These are phyloP conservation scores for Botryosphaeria dothidea DNA, from an alignment of 2,329 filamentous ascomycete species.

Conservation along the genomic window DNA sequence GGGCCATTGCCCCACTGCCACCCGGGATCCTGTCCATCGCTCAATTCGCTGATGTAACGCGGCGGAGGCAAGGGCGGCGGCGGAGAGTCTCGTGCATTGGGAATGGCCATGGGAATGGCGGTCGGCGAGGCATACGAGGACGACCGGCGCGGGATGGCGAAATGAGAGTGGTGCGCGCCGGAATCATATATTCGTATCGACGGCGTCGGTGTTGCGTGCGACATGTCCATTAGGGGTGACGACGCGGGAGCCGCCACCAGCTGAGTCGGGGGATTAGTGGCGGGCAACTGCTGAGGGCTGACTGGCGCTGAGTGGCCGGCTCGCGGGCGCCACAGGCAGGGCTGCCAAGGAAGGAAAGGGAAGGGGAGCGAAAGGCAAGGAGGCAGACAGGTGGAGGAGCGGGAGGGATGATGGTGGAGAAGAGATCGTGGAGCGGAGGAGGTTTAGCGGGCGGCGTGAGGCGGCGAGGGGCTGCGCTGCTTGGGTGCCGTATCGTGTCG, in stretches of 20 bases:
- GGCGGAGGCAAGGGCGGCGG: slow-evolving; percentile 68
- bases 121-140: slow-evolving; percentile 38
- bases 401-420: slow-evolving; percentile 7
- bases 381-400: slow-evolving; percentile 1
- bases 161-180: slow-evolving; percentile 34
- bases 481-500: slow-evolving; percentile 14
- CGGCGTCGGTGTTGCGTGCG: slow-evolving; percentile 36
- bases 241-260: slow-evolving; percentile 34
- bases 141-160: slow-evolving; percentile 31
- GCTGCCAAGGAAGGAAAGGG: slow-evolving; percentile 14
- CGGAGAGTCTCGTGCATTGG: slow-evolving; percentile 53
- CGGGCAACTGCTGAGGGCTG: slow-evolving; percentile 16
- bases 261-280: slow-evolving; percentile 28
- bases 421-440: slow-evolving; percentile 10
- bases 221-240: slow-evolving; percentile 31
- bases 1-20: slow-evolving; percentile 64
- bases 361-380: slow-evolving; percentile 11
- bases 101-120: slow-evolving; percentile 64
- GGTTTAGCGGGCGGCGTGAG: background rate
- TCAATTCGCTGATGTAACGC: slow-evolving; percentile 57
- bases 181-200: slow-evolving; percentile 46
- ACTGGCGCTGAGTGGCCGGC: slow-evolving; percentile 16
- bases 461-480: slow-evolving; percentile 16
- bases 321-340: slow-evolving; percentile 13
- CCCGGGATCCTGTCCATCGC: slow-evolving; percentile 60